These are phyloP conservation scores for Hygrocybe punicea DNA, from an alignment of 768 basidiomycete genomes.

Conservation along the genomic window DNA sequence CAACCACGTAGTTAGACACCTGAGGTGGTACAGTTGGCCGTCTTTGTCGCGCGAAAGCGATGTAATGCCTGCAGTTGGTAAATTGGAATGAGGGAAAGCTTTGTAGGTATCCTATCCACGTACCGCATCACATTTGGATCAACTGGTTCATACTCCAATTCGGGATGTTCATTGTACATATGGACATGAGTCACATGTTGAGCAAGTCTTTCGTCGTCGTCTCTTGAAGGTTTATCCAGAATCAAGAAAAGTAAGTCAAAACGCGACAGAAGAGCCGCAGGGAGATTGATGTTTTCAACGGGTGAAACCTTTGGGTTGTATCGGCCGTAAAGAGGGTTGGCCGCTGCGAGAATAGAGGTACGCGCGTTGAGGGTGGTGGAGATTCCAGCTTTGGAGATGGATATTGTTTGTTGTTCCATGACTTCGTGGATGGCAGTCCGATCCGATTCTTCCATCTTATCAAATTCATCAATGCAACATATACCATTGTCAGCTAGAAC, in stretches of 20 bases:
- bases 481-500: conserved; percentile 99
- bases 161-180: conserved; percentile 90
- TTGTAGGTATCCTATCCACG: conserved; percentile 12
- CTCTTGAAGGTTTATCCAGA: conserved; percentile 90
- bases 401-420: conserved; percentile 99
- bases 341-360: conserved; percentile 95
- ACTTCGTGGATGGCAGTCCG: conserved; percentile 99
- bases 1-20: conserved; percentile 91
- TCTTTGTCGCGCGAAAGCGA: conserved; percentile 82
- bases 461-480: conserved; percentile 99
- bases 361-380: conserved; percentile 97
- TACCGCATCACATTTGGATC: conserved; percentile 88
- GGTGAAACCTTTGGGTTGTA: conserved; percentile 98
- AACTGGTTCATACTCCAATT: conserved; percentile 77
- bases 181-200: conserved; percentile 98
- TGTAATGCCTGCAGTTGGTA: conserved; percentile 70
- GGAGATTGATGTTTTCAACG: conserved; percentile 98
- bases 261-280: conserved; percentile 91
- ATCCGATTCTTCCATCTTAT: conserved; percentile 99
- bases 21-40: conserved; percentile 86
- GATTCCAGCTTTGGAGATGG: conserved; percentile 98
- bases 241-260: conserved; percentile 97
- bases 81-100: not conserved
- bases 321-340: conserved; percentile 95
- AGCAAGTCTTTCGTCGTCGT: conserved; percentile 93